These are phyloP conservation scores for Coniochaeta pulveracea DNA, from an alignment of 2,329 filamentous ascomycete species.

Conservation along the genomic window DNA sequence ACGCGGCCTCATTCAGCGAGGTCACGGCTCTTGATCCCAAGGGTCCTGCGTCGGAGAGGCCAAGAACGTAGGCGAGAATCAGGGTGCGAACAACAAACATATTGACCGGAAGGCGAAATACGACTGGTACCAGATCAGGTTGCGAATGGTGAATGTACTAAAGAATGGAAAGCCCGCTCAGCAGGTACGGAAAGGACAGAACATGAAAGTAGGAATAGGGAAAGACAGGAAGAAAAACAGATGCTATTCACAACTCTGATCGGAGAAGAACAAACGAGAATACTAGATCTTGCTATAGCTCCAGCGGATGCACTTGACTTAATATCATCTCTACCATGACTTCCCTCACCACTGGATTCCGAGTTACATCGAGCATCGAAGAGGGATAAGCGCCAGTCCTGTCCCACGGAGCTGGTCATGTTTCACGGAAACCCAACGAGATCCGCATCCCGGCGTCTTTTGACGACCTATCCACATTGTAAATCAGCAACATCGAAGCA, in stretches of 20 bases:
- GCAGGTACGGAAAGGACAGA: constrained; percentile 15
- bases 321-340: too few species aligned
- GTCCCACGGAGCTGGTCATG: too few species aligned
- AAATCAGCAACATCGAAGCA: too few species aligned
- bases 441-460: too few species aligned
- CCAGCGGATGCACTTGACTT: too few species aligned
- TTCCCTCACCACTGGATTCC: too few species aligned
- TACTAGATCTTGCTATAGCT: too few species aligned
- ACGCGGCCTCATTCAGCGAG: constrained; percentile 28
- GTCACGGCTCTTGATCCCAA: constrained; percentile 23
- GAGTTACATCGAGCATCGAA: too few species aligned
- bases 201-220: constrained; percentile 9
- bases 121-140: not conserved
- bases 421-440: too few species aligned
- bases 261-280: too few species aligned
- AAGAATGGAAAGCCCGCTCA: constrained; percentile 20
- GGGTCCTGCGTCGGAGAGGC: constrained; percentile 14
- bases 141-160: constrained; percentile 7
- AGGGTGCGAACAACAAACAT: constrained; percentile 14
- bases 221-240: constrained; percentile 10
- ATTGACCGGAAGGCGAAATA: constrained; percentile 3
- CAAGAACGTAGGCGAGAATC: constrained; percentile 17
- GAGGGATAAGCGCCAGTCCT: too few species aligned
- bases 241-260: constrained; percentile 15
- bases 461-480: too few species aligned